These are phyloP conservation scores for Coelastrella sp. DNA, from an alignment of 139 green algal species.

Conservation along the genomic window DNA sequence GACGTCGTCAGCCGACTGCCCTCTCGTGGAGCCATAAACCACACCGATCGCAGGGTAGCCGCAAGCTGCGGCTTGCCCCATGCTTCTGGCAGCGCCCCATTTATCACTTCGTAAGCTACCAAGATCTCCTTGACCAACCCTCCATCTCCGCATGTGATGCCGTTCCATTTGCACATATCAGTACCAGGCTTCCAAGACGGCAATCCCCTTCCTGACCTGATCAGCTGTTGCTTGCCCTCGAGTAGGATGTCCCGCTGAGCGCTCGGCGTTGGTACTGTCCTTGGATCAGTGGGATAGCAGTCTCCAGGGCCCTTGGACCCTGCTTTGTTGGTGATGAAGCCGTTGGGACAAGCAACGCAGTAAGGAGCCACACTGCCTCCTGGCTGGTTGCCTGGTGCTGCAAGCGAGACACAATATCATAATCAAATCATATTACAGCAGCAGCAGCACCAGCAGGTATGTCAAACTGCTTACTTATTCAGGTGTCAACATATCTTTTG, in stretches of 20 bases:
- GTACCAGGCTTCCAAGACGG: not conserved
- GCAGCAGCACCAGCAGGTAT: too few relatives aligned
- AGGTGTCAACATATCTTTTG: too few relatives aligned
- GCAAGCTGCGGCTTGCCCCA: not conserved
- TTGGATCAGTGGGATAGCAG: not conserved
- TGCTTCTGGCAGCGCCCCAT: not conserved
- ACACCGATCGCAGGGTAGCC: not conserved
- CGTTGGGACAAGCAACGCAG: not conserved
- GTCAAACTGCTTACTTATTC: too few relatives aligned
- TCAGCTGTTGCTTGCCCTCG: not conserved
- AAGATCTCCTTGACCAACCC: not conserved
- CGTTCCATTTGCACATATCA: not conserved
- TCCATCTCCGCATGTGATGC: not conserved
- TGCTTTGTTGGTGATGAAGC: not conserved
- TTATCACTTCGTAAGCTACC: not conserved
- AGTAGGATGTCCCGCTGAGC: not conserved
- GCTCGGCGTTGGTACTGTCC: not conserved
- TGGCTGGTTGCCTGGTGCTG: not conserved
- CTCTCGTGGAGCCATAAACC: not conserved
- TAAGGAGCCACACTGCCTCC: not conserved
- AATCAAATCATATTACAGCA: too few relatives aligned
- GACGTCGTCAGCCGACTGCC: not conserved
- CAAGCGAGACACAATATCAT: not conserved
- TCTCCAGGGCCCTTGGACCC: not conserved
- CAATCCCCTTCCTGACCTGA: not conserved